phyloP scores from a whole-genome alignment of 352 stramenopile species.

The Phytophthora capsici region DNA sequence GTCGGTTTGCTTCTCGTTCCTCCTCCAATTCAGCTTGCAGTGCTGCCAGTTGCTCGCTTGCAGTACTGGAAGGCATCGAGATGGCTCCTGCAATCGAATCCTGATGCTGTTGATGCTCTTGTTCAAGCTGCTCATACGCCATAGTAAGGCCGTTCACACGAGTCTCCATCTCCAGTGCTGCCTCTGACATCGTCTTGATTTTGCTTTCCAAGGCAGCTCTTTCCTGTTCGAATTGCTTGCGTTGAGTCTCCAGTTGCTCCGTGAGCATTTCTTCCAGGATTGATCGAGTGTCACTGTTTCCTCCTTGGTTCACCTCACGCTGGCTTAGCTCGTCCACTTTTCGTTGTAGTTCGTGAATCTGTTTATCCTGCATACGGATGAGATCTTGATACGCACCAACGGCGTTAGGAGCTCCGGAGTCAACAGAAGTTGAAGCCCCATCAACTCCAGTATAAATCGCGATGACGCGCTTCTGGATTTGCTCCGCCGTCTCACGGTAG shows the following conservation, averaged over 20 bases:
- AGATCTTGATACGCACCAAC: constrained; percentile 76
- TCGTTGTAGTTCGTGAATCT: constrained; percentile 64
- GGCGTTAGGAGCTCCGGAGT: constrained; percentile 30
- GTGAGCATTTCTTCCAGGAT: constrained; percentile 4
- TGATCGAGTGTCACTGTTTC: neutral
- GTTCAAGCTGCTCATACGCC: constrained; percentile 61
- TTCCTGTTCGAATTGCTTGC: constrained; percentile 39
- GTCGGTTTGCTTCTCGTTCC: constrained; percentile 35
- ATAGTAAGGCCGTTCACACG: constrained; percentile 53
- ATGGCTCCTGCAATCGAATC: neutral
- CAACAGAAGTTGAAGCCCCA: constrained; percentile 9
- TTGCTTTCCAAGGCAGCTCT: constrained; percentile 43
- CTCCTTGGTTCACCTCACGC: neutral
- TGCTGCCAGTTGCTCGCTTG: constrained; percentile 21
- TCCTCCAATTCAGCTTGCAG: constrained; percentile 48
- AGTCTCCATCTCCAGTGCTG: constrained; percentile 44
- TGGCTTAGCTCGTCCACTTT: constrained; percentile 35
- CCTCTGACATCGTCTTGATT: constrained; percentile 34
- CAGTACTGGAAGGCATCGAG: neutral
- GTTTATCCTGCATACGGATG: constrained; percentile 83
- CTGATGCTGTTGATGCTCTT: constrained; percentile 39
- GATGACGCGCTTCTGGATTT: constrained; percentile 72
- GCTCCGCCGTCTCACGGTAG: constrained; percentile 56
- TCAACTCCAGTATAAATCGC: constrained; percentile 61
- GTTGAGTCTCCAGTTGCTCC: constrained; percentile 19